These are phyloP conservation scores for Syzygium oleosum DNA, from an alignment of 345 rosid species.

Conservation along the genomic window DNA sequence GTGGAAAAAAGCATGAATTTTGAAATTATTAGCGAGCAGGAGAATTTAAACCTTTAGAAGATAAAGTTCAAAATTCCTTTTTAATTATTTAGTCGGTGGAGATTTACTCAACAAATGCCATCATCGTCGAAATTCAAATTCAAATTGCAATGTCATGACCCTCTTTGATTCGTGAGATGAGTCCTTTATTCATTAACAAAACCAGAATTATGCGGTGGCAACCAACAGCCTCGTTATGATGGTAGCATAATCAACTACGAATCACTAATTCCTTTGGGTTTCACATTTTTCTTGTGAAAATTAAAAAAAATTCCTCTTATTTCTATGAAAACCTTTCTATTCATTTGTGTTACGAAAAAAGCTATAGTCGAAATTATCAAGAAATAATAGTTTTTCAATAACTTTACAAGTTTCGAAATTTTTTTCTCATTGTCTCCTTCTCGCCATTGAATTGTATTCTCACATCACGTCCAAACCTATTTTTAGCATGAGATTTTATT, in stretches of 20 bases:
- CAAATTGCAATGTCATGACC: accelerated
- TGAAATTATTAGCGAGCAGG: neutral
- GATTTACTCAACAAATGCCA: accelerated
- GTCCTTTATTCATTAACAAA: accelerated
- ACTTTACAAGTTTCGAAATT: neutral
- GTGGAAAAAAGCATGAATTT: neutral
- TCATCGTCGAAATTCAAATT: accelerated
- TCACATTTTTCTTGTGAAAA: neutral
- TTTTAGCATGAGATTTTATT: neutral
- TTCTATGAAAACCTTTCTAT: accelerated
- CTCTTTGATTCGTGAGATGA: accelerated
- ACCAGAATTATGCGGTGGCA: accelerated
- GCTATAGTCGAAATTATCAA: accelerated
- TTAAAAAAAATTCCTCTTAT: neutral
- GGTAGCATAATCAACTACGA: accelerated
- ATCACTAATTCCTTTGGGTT: accelerated
- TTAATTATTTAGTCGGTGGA: neutral
- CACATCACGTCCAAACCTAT: accelerated
- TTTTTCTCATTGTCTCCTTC: accelerated
- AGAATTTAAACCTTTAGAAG: neutral
- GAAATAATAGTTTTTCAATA: neutral
- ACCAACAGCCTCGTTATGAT: accelerated
- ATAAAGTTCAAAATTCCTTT: neutral
- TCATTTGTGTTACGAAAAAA: accelerated
- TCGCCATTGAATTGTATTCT: accelerated